Evolutionary conservation across 768 basidiomycete species (phyloP).

Genomic region (Macrolepiota albuminosa): DNA sequence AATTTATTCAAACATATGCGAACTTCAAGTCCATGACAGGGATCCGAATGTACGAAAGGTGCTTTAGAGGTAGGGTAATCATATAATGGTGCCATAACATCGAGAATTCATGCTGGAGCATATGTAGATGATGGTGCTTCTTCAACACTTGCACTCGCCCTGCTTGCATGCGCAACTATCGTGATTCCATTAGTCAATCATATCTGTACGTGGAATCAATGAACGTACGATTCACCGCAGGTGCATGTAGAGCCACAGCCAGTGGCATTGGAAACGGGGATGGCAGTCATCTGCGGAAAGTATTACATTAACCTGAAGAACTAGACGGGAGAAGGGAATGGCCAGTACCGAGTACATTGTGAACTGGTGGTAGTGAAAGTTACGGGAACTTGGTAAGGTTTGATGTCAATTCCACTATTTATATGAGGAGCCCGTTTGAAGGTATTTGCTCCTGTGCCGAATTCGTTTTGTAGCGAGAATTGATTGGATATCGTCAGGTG

Average conservation of each 20-base stretch:
- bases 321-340: neutral
- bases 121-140: neutral
- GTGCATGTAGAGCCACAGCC: slow-evolving; percentile 9
- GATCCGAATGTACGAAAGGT: no score
- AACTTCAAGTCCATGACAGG: neutral
- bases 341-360: slow-evolving; percentile 8
- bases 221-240: slow-evolving; percentile 10
- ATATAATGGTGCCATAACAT: neutral
- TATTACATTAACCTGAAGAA: neutral
- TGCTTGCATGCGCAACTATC: slow-evolving; percentile 13
- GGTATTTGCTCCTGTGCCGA: neutral
- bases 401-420: neutral
- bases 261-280: slow-evolving; percentile 3
- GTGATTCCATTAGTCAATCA: neutral
- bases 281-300: slow-evolving; percentile 1
- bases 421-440: slow-evolving; percentile 1
- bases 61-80: neutral
- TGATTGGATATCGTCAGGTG: neutral
- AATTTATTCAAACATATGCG: neutral
- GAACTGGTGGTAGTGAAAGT: neutral
- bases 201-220: neutral
- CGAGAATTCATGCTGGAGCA: neutral
- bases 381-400: neutral
- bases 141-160: slow-evolving; percentile 15
- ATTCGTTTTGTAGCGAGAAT: neutral